phyloP scores from a whole-genome alignment of 768 basidiomycete species.

The Lactifluus volemus region DNA sequence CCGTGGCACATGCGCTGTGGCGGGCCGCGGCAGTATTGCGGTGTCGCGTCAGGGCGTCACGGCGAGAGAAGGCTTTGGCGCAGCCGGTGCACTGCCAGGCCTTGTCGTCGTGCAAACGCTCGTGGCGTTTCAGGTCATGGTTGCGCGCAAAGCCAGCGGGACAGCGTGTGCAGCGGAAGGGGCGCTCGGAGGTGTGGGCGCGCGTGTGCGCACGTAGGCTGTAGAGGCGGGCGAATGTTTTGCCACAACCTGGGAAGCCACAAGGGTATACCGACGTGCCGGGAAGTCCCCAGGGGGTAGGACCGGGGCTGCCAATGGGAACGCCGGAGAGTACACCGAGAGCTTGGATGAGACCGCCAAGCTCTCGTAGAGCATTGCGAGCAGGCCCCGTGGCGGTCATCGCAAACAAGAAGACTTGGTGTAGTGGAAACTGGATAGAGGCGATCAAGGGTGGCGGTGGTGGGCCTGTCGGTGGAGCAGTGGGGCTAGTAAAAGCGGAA shows the following conservation, averaged over 20 bases:
- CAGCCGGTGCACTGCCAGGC: slow-evolving; percentile 72
- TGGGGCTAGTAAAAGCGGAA: slow-evolving; percentile 32
- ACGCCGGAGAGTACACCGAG: slow-evolving; percentile 73
- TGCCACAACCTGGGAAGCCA: slow-evolving; percentile 52
- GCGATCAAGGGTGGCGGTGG: slow-evolving; percentile 47
- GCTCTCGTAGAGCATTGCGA: slow-evolving; percentile 57
- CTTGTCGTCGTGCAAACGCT: slow-evolving; percentile 59
- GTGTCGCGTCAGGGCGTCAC: slow-evolving; percentile 73
- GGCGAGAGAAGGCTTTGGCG: slow-evolving; percentile 63
- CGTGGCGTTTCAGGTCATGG: slow-evolving; percentile 74
- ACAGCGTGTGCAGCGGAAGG: slow-evolving; percentile 54
- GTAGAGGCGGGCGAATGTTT: slow-evolving; percentile 62
- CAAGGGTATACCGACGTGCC: slow-evolving; percentile 78
- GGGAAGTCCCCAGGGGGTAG: slow-evolving; percentile 26
- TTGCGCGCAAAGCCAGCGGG: slow-evolving; percentile 72
- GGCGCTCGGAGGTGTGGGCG: slow-evolving; percentile 53
- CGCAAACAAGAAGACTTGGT: slow-evolving; percentile 71
- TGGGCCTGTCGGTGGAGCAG: slow-evolving; percentile 26
- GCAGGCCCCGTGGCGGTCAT: slow-evolving; percentile 49
- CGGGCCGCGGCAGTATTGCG: slow-evolving; percentile 48
- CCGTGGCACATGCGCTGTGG: slow-evolving; percentile 44
- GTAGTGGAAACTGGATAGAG: slow-evolving; percentile 64
- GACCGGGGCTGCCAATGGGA: slow-evolving; percentile 41
- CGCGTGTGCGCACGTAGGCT: slow-evolving; percentile 65
- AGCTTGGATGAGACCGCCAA: slow-evolving; percentile 75